Base-by-base conservation (phyloP, 225 moss, liverwort and hornwort species). In the Bryum argenteum region DNA sequence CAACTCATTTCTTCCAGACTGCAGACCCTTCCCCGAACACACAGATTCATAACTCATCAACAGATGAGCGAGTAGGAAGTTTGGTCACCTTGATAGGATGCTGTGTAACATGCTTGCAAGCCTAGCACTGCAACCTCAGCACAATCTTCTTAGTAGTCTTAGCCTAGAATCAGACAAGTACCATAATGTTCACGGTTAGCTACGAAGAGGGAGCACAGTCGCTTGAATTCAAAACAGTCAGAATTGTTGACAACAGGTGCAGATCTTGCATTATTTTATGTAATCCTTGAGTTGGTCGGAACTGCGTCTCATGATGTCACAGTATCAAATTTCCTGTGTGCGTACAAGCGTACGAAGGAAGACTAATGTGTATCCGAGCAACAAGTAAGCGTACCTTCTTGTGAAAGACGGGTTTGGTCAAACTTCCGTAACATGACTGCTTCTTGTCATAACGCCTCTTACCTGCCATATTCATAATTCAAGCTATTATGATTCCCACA, bases 131-230 rank as follows among this genome's bases (percentile, higher is more conserved):
- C 89, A 92, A 80, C 85, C 94, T 95, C 64, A 92, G 67, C 71
- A 95, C 94, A 73, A 95, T 95, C 87, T 95, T 95, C 85, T 95
- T 95, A 12, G 94, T 95, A 59, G 94, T 95, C 78, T 95, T 95
- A 19, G 94, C 91, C 93, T 93, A 76, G 10, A 26, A 18, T 63
- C 37, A 44, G 57, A 67, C 1, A 16, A 11, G 9, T 38, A 14
- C 2, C 4, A 51, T 5, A 14, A n/a, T 54, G 51, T 50, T 11
- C 0, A 39, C 53, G 2, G 19, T 14, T 58, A 21, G 9, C 0
- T n/a, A 56, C 17, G 16, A 60, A 50, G 17, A 16, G 20, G 20
- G 4, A 21, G 13, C 6, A 37, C 9, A 28, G 22, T 1, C 43
- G 8, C 16, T 45, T 3, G 5, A 19, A 15, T 15, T 2, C 10